Evolutionary conservation across 352 stramenopile genomes (phyloP).

Genomic region (Globisporangium takayamanum): DNA sequence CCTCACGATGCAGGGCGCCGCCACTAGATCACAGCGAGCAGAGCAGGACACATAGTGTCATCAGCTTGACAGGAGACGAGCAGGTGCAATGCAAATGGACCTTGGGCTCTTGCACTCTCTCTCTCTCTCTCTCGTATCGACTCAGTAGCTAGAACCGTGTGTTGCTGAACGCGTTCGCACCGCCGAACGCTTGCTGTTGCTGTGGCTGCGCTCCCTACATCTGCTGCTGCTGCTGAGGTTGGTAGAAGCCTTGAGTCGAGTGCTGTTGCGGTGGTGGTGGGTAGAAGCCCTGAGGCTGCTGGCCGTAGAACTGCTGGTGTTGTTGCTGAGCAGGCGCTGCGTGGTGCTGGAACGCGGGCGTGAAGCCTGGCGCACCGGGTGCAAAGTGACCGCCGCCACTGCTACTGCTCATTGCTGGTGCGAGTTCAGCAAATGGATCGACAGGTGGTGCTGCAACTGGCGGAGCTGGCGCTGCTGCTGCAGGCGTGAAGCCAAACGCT

Average conservation of each 20-base stretch:
- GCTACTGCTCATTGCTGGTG: constrained; percentile 1
- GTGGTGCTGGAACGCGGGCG: constrained; percentile 8
- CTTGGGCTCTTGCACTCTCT: background rate
- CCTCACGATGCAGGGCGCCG: no score
- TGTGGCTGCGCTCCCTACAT: constrained; percentile 23
- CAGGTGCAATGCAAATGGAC: no score
- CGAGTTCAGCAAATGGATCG: constrained; percentile 50
- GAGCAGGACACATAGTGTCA: background rate
- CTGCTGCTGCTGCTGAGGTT: constrained; percentile 19
- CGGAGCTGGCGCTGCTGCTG: constrained; percentile 10
- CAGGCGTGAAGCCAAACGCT: constrained; percentile 27
- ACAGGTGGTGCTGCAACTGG: constrained; percentile 16
- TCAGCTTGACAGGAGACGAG: background rate
- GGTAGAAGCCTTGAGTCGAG: constrained; percentile 17
- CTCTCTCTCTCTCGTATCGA: background rate
- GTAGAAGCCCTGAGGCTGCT: constrained; percentile 16
- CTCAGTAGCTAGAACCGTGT: background rate
- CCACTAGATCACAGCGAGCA: no score
- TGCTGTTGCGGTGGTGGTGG: constrained; percentile 15
- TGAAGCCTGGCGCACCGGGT: constrained; percentile 7
- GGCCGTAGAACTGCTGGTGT: constrained; percentile 16
- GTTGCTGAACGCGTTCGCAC: background rate
- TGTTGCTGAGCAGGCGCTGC: background rate
- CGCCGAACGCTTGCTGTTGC: constrained; percentile 1
- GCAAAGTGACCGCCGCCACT: background rate